Base-by-base conservation (phyloP, 148 eudicot genomes). In the Rhododendron ovatum region DNA sequence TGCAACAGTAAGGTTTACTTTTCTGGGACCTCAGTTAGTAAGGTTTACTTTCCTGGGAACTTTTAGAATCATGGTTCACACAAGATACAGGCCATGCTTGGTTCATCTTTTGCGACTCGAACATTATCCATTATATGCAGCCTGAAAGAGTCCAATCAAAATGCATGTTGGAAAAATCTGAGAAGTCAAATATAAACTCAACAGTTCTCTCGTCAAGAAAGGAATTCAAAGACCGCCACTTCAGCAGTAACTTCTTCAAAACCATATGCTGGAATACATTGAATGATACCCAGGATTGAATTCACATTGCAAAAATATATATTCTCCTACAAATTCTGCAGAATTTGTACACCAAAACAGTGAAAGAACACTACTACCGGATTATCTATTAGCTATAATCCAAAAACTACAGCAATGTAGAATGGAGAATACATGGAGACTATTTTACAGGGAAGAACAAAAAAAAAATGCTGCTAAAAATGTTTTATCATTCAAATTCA, bases 401-500 rank as follows among this genome's bases (percentile, higher is more conserved):
- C 14, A 69, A n/a, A 10, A 69, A 28, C 33, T 9, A 67, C 74
- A 8, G 74, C 15, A 11, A 28, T 4, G 1, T 10, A 7, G 15
- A 10, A 71, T 71, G n/a, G 35, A 3, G 39, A 71, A 71, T 30
- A 50, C 26, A 81, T 53, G 43, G 53, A 53, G 63, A 81, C 28
- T 79, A 1, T 61, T 22, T 22, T 22, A 61, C 69, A 61, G 24
- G 69, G 59, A 79, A 79, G 4, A 48, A n/a, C n/a, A n/a, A 5
- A n/a, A 2, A 6, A 30, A 81, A 9, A 18, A 7, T 57, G 48
- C 17, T 4, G 11, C 28, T 9, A 67, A 30, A 63, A 48, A 30
- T 13, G 85, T 18, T 11, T 47, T 61, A 20, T 55, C 75, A 53
- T 22, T 88, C 88, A 83, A 84, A 81, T 53, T 89, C 88, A 83